Evolutionary conservation across 192 early-diverging fungal genomes (phyloP), one percentile per base, ranked within the genome.

Genomic region (Allomyces macrogynus): DNA sequence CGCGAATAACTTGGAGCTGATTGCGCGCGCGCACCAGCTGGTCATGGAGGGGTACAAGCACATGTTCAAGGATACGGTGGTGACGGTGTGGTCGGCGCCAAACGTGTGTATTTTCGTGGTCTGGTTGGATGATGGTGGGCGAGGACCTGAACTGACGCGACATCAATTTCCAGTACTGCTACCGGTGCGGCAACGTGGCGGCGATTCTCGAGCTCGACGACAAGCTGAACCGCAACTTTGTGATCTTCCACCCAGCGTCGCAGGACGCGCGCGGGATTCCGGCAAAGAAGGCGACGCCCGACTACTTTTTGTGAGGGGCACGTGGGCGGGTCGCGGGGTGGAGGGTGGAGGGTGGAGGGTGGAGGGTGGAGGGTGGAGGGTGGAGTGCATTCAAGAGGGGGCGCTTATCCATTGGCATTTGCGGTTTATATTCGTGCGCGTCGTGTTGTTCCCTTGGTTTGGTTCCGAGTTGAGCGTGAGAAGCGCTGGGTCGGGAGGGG

Each of bases 41-140:
- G 92, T 97, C 23, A 92, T 92, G 91, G 94, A 97, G 75, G 94
- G 88, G 4, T 98, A 90, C 71, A 96, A 96, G 75, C 72, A 84
- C 24, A 95, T 97, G 91, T 99, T 99, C 73, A 88, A 96, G 61
- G 84, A 90, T 26, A 89, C 84, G 0, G 88, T 93, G 61, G 95
- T 97, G 24, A 99, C 95, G 5, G 95, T 99, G 0, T 99, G 96
- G 96, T 89, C 87, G 9, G 96, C 96, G 11, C 96, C 96, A 67
- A 99, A 99, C 79, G 24, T 26, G 65, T 24, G 64, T 64, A 4
- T 23, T 40, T 8, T 27, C 26, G n/a, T n/a, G 1, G 26, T 63
- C 10, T 64, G 26, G n/a, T 26, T 67, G 0, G 3, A 7, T 40
- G 0, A 3, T 8, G 4, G 32, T 7, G 32, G 32, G 22, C 2